Evolutionary conservation across 805 yeast genomes (phyloP).

Genomic region (Alloascoidea africana): DNA sequence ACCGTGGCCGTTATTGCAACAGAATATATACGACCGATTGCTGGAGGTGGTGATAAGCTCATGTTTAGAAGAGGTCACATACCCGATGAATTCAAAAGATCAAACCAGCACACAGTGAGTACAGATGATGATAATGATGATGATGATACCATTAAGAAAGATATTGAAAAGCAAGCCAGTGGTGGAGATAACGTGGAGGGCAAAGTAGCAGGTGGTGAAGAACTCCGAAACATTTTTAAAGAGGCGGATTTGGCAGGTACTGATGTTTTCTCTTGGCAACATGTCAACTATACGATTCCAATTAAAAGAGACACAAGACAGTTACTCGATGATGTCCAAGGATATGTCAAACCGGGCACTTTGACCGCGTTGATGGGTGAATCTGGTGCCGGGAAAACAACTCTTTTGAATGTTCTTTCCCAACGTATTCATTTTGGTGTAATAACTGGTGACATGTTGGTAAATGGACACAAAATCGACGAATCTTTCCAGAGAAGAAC

Average conservation of each 20-base stretch:
- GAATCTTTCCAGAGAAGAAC: slow-evolving; percentile 35
- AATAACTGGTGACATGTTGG: slow-evolving; percentile 41
- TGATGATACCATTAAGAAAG: slow-evolving; percentile 22
- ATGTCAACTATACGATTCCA: slow-evolving; percentile 42
- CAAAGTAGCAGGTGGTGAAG: slow-evolving; percentile 12
- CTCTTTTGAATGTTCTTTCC: slow-evolving; percentile 35
- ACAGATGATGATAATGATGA: no score
- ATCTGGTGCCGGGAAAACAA: slow-evolving; percentile 52
- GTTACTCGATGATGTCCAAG: slow-evolving; percentile 35
- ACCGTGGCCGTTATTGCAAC: slow-evolving; percentile 16
- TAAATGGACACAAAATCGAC: slow-evolving; percentile 35
- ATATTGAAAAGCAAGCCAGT: slow-evolving; percentile 5
- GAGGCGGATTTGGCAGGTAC: slow-evolving; percentile 15
- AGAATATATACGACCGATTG: slow-evolving; percentile 17
- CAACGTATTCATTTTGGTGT: slow-evolving; percentile 41
- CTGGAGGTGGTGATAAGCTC: slow-evolving; percentile 5
- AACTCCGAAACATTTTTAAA: slow-evolving; percentile 18
- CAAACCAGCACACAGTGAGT: slow-evolving; percentile 18
- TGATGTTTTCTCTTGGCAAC: slow-evolving; percentile 47
- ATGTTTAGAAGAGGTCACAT: slow-evolving; percentile 20
- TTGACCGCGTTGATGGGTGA: slow-evolving; percentile 53
- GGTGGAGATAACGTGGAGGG: slow-evolving; percentile 10
- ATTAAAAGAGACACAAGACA: slow-evolving; percentile 18
- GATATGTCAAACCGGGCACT: slow-evolving; percentile 71
- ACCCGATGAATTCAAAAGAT: slow-evolving; percentile 17